A percentile compares a stretch with the other conserved stretches of the same genome.
Conservation (phyloP, 257 asterid species). For the Capsicum baccatum region DNA sequence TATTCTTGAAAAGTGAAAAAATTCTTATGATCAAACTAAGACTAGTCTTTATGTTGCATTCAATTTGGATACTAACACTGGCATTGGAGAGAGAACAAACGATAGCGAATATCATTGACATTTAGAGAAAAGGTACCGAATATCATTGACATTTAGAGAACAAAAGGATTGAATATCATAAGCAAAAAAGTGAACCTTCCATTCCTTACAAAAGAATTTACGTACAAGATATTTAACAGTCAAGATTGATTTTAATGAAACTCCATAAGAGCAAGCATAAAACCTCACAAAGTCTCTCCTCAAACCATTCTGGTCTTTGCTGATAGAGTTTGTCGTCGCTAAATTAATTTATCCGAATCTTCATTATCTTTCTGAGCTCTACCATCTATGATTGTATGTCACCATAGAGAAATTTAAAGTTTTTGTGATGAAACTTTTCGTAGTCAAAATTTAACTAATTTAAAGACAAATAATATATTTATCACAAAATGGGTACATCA, state of each 20-base stretch:
- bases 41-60: neutral
- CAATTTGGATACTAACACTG: neutral
- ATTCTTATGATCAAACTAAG: too few relatives aligned
- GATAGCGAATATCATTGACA: neutral
- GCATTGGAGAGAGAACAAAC: neutral
- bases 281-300: neutral
- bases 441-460: too few relatives aligned
- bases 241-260: neutral
- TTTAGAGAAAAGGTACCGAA: neutral
- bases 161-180: neutral
- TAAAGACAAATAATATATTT: too few relatives aligned
- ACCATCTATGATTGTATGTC: neutral
- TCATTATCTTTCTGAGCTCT: conserved; percentile 12
- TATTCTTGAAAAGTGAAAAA: too few relatives aligned
- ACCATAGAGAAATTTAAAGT: too few relatives aligned
- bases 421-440: too few relatives aligned
- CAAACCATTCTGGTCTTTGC: neutral
- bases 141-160: neutral
- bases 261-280: conserved; percentile 1
- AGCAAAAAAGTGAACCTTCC: neutral
- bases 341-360: neutral
- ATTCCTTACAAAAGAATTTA: neutral
- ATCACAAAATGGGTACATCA: too few relatives aligned
- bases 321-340: neutral
- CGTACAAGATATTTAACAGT: neutral